phyloP scores from a whole-genome alignment of 129 eudicot species.

The Artemisia annua region DNA sequence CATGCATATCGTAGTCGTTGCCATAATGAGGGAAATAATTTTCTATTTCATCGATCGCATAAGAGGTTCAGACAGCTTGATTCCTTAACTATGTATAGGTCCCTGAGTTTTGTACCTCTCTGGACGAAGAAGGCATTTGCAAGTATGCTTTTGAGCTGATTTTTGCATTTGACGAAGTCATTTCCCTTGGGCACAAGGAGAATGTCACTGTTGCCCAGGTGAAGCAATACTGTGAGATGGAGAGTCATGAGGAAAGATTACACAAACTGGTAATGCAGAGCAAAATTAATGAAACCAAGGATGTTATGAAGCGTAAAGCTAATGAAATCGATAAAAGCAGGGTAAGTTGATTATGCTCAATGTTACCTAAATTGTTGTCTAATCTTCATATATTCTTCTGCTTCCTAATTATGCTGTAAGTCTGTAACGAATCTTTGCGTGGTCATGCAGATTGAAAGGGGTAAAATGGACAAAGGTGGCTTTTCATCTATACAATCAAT shows the following conservation, averaged over 20 bases:
- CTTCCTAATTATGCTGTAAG: background rate
- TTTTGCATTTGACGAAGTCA: constrained; percentile 96
- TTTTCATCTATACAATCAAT: constrained; percentile 64
- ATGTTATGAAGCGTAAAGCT: constrained; percentile 93
- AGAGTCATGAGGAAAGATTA: constrained; percentile 89
- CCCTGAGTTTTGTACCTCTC: constrained; percentile 81
- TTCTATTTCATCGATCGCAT: background rate
- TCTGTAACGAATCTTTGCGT: background rate
- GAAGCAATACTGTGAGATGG: constrained; percentile 97
- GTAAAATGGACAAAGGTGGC: constrained; percentile 76
- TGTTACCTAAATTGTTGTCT: background rate
- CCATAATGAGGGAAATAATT: background rate
- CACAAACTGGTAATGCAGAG: constrained; percentile 73
- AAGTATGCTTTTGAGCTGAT: constrained; percentile 91
- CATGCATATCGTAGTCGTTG: constrained; percentile 1
- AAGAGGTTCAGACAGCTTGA: constrained; percentile 12
- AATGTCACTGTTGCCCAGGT: constrained; percentile 89
- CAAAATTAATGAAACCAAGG: constrained; percentile 90
- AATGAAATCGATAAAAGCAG: constrained; percentile 92
- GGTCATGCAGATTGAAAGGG: constrained; percentile 65
- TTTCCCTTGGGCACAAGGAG: constrained; percentile 95
- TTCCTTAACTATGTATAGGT: constrained; percentile 70
- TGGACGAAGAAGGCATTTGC: constrained; percentile 95
- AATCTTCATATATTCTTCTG: background rate
- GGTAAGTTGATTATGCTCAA: constrained; percentile 42